These are phyloP conservation scores for Cajanus cajan DNA, from an alignment of 306 rosid genomes.

Conservation along the genomic window DNA sequence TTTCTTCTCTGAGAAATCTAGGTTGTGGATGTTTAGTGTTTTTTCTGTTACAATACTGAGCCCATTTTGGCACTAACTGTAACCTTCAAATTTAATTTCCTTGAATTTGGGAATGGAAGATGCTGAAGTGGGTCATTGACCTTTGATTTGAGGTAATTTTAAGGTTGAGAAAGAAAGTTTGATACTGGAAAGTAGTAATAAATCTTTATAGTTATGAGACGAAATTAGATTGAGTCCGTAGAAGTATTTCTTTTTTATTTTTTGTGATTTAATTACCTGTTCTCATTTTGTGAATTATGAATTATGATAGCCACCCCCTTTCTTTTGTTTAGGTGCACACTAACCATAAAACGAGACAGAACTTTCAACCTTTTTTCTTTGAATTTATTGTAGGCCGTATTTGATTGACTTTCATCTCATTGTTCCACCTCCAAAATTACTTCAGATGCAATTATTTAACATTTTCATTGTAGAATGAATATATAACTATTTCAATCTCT, in stretches of 20 bases:
- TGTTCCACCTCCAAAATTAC: not conserved
- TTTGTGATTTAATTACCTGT: not conserved
- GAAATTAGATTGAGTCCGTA: not conserved
- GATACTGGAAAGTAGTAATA: not conserved
- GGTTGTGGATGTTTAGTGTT: not conserved
- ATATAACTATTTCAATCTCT: not conserved
- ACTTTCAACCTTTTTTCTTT: not conserved
- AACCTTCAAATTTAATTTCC: not conserved
- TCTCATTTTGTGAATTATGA: not conserved
- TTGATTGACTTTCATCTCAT: not conserved
- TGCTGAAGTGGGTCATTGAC: not conserved
- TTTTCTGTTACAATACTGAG: not conserved
- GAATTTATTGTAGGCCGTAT: not conserved
- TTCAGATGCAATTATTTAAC: not conserved
- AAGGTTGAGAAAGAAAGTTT: not conserved
- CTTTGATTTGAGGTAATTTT: not conserved
- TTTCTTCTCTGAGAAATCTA: not conserved
- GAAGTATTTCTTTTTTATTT: too few species aligned
- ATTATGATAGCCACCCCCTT: not conserved
- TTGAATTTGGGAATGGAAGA: slow-evolving; percentile 19
- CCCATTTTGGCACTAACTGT: not conserved
- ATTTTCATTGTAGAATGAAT: not conserved
- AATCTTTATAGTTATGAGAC: not conserved
- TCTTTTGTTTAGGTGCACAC: not conserved
- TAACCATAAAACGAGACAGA: not conserved